Percentiles rank a stretch among this genome's conserved stretches.
phyloP scores from a whole-genome alignment of 768 basidiomycete species.

The Porpolomopsis calyptriformis region DNA sequence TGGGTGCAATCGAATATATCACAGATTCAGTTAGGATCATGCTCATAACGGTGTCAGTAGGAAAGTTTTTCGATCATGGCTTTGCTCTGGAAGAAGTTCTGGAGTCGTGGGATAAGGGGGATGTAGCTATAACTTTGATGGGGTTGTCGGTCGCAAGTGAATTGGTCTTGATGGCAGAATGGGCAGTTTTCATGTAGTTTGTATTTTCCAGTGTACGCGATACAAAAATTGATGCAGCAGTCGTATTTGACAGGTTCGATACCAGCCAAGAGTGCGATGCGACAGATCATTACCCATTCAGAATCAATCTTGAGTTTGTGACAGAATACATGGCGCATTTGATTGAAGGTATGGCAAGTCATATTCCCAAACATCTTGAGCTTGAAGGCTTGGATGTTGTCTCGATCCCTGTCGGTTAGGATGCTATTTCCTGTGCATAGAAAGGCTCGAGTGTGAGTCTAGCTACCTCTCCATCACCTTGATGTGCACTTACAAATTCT shows the following conservation, averaged over 20 bases:
- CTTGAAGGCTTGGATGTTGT: slow-evolving; percentile 20
- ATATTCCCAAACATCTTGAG: slow-evolving; percentile 17
- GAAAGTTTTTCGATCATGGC: slow-evolving; percentile 7
- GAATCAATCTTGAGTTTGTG: slow-evolving; percentile 18
- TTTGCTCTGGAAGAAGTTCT: slow-evolving; percentile 12
- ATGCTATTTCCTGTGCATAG: slow-evolving; percentile 12
- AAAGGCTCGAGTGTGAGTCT: not conserved
- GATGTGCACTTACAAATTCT: not conserved
- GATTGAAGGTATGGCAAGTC: slow-evolving; percentile 15
- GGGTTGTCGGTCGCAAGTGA: slow-evolving; percentile 1
- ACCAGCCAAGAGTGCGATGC: slow-evolving; percentile 17
- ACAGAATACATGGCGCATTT: slow-evolving; percentile 18
- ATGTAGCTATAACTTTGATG: slow-evolving; percentile 17
- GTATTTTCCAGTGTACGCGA: slow-evolving; percentile 20
- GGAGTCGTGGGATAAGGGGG: slow-evolving; percentile 22
- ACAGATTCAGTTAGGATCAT: slow-evolving; percentile 11
- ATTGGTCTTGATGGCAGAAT: slow-evolving; percentile 14
- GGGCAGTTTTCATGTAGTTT: slow-evolving; percentile 10
- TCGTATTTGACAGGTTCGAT: slow-evolving; percentile 18
- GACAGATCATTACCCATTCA: slow-evolving; percentile 16
- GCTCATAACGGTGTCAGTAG: slow-evolving; percentile 11
- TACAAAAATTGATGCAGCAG: slow-evolving; percentile 27
- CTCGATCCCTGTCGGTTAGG: slow-evolving; percentile 15
- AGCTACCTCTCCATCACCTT: not conserved
- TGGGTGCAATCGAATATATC: slow-evolving; percentile 28